Percentiles rank a stretch among this genome's conserved stretches.
Evolutionary conservation across 345 rosid genomes (phyloP).

Genomic region (Moringa oleifera): DNA sequence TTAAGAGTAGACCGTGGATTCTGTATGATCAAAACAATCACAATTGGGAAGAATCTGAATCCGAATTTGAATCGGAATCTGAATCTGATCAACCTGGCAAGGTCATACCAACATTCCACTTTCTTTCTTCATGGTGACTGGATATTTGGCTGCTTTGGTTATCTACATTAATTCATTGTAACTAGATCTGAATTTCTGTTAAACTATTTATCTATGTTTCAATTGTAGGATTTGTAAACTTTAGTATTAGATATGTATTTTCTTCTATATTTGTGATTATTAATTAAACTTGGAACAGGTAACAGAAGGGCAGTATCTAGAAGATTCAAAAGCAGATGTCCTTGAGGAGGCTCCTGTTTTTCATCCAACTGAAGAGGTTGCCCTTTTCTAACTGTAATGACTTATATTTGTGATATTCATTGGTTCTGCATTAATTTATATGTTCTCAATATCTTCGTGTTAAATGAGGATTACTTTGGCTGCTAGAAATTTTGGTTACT

Average conservation of each 20-base stretch:
- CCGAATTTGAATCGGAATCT: too few relatives aligned
- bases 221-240: background rate
- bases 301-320: conserved; percentile 25
- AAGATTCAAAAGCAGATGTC: conserved; percentile 25
- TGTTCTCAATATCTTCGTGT: conserved; percentile 13
- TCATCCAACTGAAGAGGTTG: conserved; percentile 64
- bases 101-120: conserved; percentile 14
- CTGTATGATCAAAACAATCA: conserved; percentile 18
- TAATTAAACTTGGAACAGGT: conserved; percentile 33
- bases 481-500: conserved; percentile 11
- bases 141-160: too few relatives aligned
- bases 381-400: conserved; percentile 14
- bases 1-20: conserved; percentile 31
- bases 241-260: too few relatives aligned
- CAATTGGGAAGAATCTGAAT: conserved; percentile 13
- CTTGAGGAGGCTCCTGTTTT: conserved; percentile 62
- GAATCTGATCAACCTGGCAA: conserved; percentile 12
- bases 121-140: background rate
- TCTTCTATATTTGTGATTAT: background rate
- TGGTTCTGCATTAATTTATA: conserved; percentile 10
- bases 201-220: background rate
- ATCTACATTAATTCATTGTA: too few relatives aligned
- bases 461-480: conserved; percentile 10
- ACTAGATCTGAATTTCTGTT: too few relatives aligned
- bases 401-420: conserved; percentile 10